phyloP scores from a whole-genome alignment of 352 stramenopile species.

The Phytophthora ramorum region DNA sequence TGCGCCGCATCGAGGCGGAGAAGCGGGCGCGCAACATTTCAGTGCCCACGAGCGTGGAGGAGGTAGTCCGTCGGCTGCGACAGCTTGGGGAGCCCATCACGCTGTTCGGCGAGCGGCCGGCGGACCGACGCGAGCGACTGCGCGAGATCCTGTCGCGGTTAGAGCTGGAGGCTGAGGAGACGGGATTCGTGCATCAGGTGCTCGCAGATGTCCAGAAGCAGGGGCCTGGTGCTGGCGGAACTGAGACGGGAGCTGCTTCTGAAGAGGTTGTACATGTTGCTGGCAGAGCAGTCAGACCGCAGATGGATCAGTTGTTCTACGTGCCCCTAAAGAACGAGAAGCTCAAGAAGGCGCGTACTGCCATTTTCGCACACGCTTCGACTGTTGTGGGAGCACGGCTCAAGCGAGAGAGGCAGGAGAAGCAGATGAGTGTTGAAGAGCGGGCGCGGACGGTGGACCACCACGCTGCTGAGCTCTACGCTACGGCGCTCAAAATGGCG shows the following conservation, averaged over 20 bases:
- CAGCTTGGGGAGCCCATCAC: slow-evolving; percentile 92
- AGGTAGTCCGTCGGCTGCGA: slow-evolving; percentile 92
- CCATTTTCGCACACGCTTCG: slow-evolving; percentile 85
- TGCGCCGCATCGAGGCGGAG: slow-evolving; percentile 92
- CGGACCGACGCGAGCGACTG: slow-evolving; percentile 94
- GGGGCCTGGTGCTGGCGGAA: slow-evolving; percentile 11
- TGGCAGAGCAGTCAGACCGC: slow-evolving; percentile 29
- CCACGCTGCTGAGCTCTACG: slow-evolving; percentile 85
- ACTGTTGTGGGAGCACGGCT: slow-evolving; percentile 64
- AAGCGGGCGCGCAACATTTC: slow-evolving; percentile 90
- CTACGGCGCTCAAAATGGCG: slow-evolving; percentile 72
- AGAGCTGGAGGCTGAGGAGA: slow-evolving; percentile 78
- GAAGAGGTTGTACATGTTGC: slow-evolving; percentile 3
- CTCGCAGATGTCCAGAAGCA: slow-evolving; percentile 61
- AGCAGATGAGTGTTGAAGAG: slow-evolving; percentile 41
- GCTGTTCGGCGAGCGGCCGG: slow-evolving; percentile 96
- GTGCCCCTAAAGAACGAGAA: slow-evolving; percentile 76
- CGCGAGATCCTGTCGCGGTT: slow-evolving; percentile 89
- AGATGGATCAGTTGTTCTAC: slow-evolving; percentile 86
- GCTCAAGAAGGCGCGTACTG: slow-evolving; percentile 85
- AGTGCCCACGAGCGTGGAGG: slow-evolving; percentile 93
- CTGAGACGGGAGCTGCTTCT: slow-evolving; percentile 2
- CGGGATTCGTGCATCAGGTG: slow-evolving; percentile 64
- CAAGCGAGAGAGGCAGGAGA: slow-evolving; percentile 59
- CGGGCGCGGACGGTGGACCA: slow-evolving; percentile 56